These are phyloP conservation scores for Plasmodium chabaudi DNA, from an alignment of 169 alveolate genomes.

Conservation along the genomic window DNA sequence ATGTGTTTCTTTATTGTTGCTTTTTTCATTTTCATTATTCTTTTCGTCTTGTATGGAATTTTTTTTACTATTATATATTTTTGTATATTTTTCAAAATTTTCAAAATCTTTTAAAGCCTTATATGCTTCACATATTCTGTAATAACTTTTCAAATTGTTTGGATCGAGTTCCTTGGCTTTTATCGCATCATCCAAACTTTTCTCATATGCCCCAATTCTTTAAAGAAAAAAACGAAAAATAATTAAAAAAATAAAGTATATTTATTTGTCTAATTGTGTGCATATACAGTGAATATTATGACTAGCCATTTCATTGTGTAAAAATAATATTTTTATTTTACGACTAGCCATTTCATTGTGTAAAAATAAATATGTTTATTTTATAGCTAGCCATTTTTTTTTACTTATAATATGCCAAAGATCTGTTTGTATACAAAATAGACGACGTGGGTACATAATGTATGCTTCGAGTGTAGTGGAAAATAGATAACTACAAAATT, in stretches of 20 bases:
- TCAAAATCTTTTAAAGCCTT: conserved; percentile 31
- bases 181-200: conserved; percentile 54
- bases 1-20: background rate
- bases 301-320: too few species aligned
- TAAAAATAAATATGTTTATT: background rate
- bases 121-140: conserved; percentile 61
- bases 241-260: too few species aligned
- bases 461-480: conserved; percentile 60
- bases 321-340: too few species aligned
- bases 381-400: background rate
- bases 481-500: conserved; percentile 32
- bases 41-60: background rate
- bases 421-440: conserved; percentile 41
- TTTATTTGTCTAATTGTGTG: too few species aligned
- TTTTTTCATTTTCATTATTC: background rate
- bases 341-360: too few species aligned
- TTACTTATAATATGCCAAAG: conserved; percentile 68
- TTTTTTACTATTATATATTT: conserved; percentile 21
- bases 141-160: conserved; percentile 54
- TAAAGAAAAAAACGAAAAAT: background rate
- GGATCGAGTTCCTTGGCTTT: conserved; percentile 39
- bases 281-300: too few species aligned
- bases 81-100: conserved; percentile 26
- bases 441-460: conserved; percentile 25
- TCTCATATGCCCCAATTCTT: conserved; percentile 39